Conservation (phyloP, 805 yeast species). For the Ogataea pini region DNA sequence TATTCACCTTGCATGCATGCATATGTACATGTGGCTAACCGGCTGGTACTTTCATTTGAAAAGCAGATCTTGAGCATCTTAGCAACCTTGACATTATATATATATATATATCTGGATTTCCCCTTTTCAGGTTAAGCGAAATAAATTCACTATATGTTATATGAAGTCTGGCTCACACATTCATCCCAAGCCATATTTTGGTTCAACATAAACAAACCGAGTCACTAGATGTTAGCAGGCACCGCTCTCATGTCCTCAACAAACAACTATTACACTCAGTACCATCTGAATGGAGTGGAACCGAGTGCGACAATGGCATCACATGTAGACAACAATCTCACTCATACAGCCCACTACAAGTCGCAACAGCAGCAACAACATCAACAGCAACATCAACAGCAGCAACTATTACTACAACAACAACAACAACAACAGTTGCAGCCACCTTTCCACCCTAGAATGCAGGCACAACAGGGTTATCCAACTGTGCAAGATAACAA, state of each 20-base stretch:
- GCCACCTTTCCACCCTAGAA: neutral
- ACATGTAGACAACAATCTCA: neutral
- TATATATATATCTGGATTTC: neutral
- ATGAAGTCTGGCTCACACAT: too few species aligned
- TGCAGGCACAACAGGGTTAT: slow-evolving; percentile 1
- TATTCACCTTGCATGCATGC: neutral
- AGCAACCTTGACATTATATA: neutral
- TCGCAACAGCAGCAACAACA: slow-evolving; percentile 3
- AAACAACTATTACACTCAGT: slow-evolving; percentile 7
- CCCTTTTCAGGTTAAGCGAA: neutral
- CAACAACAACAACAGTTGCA: slow-evolving; percentile 9
- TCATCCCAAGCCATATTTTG: neutral
- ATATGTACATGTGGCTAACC: neutral
- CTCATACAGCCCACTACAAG: neutral
- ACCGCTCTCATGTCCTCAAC: slow-evolving; percentile 7
- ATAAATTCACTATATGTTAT: too few species aligned
- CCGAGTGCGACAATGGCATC: slow-evolving; percentile 2
- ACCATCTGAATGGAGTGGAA: slow-evolving; percentile 6
- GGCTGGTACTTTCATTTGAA: neutral
- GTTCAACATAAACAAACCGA: neutral
- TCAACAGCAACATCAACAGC: slow-evolving; percentile 10
- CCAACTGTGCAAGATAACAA: slow-evolving; percentile 1
- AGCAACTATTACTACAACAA: slow-evolving; percentile 7
- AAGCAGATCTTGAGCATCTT: neutral
- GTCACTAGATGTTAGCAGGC: slow-evolving; percentile 6